Conservation (phyloP, 169 alveolate genomes). For the Plasmodium gaboni region DNA sequence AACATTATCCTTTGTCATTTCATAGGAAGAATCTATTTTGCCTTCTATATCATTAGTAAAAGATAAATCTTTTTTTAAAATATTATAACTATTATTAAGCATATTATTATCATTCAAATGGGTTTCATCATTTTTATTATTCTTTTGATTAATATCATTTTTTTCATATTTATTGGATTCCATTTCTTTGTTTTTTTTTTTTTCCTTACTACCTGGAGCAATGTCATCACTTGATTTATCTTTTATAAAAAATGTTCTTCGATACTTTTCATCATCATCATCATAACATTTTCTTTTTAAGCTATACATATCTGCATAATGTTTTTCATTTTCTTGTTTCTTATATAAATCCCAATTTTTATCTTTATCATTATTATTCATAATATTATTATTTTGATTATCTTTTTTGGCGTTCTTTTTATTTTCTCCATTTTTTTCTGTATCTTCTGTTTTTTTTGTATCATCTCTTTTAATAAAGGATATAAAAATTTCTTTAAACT, state of each 20-base stretch:
- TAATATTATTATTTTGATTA: not conserved
- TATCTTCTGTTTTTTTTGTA: conserved; percentile 22
- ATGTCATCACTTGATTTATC: not conserved
- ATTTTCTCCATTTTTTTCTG: conserved; percentile 7
- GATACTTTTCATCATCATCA: conserved; percentile 2
- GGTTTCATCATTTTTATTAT: not conserved
- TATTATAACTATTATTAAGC: not conserved
- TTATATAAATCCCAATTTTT: not conserved
- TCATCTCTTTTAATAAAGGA: conserved; percentile 44
- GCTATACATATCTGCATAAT: not conserved
- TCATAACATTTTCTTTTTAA: conserved; percentile 1
- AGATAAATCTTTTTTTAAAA: not conserved
- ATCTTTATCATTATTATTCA: not conserved
- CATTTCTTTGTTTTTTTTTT: not conserved
- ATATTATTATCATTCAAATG: not conserved
- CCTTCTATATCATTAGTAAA: not conserved
- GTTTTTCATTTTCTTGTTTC: conserved; percentile 7
- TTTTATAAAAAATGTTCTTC: not conserved
- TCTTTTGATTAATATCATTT: not conserved
- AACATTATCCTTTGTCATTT: not conserved
- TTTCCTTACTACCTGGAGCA: not conserved
- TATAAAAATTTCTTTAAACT: conserved; percentile 36
- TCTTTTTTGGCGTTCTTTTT: conserved; percentile 7
- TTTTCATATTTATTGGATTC: not conserved
- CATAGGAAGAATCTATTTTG: not conserved